Evolutionary conservation across 2,329 filamentous ascomycete genomes (phyloP), one percentile per base, ranked within the genome.

Genomic region (Coniella lustricola): DNA sequence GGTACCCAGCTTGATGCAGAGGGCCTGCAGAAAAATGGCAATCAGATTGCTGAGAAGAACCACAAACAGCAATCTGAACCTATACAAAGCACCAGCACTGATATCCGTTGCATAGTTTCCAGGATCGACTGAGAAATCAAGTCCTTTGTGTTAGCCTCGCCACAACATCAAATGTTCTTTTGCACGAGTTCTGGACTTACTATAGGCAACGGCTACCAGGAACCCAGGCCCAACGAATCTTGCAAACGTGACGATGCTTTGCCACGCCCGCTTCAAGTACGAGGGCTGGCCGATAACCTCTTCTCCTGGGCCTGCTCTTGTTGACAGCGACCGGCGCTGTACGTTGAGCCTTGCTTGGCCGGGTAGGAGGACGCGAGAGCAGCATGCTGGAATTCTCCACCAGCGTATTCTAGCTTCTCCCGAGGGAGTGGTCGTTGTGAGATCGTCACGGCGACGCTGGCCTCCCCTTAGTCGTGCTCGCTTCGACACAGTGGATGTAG

Each of bases 101-200:
- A 86, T 78, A 61, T 83, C 83, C 17, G 84, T 87, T 1, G 83
- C 74, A 60, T 87, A 87, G 62, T 87, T 87, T 51, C 81, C 81
- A 44, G 73, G 77, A 53, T 80, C 77, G 55, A 79, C 72, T 75
- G 43, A 7, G 25, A 3, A 13, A 29, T 5, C 10, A 10, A 29
- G 10, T 29, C 25, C 5, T 5, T 5, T 5, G 2, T 34, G 50
- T 52, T 21, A 53, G 46, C 2, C 10, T 4, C 25, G n/a, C 31
- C 14, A 25, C 10, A 3, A 16, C 10, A 2, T 14, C 13, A 2
- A 34, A 14, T 29, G 10, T 10, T 29, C 25, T 29, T 5, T 29
- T 29, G 5, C 25, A 29, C 10, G 25, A 5, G 25, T 29, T 10
- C 2, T 32, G 3, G 7, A 64, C 72, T 56, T 61, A 75, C 73